These are phyloP conservation scores for Raffaelea arxii DNA, from an alignment of 2,329 filamentous ascomycete species.

Conservation along the genomic window DNA sequence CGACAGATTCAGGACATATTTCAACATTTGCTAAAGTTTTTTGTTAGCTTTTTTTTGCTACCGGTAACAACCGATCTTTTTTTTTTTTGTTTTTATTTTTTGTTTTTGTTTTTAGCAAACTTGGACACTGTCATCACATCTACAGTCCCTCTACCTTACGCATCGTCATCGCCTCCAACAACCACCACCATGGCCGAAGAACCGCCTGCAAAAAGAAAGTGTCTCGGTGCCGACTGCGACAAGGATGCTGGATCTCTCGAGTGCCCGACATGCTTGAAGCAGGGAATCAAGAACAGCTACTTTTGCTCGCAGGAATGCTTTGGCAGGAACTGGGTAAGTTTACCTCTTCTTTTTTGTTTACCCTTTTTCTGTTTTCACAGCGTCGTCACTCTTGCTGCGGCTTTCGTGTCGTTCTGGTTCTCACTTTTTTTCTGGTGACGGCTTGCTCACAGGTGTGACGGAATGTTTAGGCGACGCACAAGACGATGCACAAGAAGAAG, in stretches of 20 bases:
- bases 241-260: constrained; percentile 81
- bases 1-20: not conserved
- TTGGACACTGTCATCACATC: not conserved
- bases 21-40: too few species aligned
- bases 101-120: not conserved
- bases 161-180: not conserved
- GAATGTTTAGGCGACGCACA: constrained; percentile 73
- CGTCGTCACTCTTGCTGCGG: not conserved
- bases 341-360: not conserved
- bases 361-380: not conserved
- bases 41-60: not conserved
- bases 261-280: constrained; percentile 90
- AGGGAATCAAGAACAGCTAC: constrained; percentile 78
- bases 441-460: too few species aligned
- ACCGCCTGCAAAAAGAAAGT: constrained; percentile 54
- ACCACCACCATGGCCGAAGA: constrained; percentile 35
- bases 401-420: not conserved
- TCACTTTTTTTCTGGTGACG: not conserved
- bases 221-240: constrained; percentile 71
- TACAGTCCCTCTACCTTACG: not conserved
- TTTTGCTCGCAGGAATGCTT: constrained; percentile 99
- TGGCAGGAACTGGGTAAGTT: constrained; percentile 85
- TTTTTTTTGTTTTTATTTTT: not conserved
- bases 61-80: not conserved
- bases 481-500: constrained; percentile 73